These are phyloP conservation scores for Bodo saltans DNA, from an alignment of 78 protist species.

Conservation along the genomic window DNA sequence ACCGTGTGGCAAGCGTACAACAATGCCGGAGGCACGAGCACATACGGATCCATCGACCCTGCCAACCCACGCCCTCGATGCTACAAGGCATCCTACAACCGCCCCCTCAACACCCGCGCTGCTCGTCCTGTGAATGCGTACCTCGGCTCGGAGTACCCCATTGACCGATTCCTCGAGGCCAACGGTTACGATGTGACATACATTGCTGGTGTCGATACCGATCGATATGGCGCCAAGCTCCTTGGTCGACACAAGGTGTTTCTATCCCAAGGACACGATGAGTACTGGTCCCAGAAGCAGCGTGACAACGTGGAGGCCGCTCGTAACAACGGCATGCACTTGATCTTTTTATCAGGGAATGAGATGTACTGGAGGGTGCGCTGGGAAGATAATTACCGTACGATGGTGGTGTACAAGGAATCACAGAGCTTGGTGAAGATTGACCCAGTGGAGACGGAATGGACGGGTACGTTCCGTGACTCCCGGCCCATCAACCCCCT, in stretches of 20 bases:
- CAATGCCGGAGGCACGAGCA: no score
- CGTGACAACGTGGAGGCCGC: slow-evolving; percentile 15
- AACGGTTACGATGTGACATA: slow-evolving; percentile 29
- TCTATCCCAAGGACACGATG: slow-evolving; percentile 30
- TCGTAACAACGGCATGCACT: neutral
- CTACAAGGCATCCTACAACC: slow-evolving; percentile 31
- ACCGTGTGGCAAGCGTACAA: no score
- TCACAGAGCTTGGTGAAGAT: neutral
- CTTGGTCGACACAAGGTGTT: neutral
- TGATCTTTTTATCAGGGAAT: slow-evolving; percentile 6
- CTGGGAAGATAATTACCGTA: slow-evolving; percentile 1
- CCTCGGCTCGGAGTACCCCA: slow-evolving; percentile 7
- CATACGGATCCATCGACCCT: no score
- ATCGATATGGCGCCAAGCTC: neutral
- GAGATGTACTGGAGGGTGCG: slow-evolving; percentile 17
- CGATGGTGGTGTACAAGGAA: slow-evolving; percentile 24
- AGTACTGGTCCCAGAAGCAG: slow-evolving; percentile 31
- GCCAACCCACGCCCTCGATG: no score
- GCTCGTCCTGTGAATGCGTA: slow-evolving; percentile 17
- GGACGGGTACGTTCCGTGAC: slow-evolving; percentile 39
- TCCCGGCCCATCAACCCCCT: neutral
- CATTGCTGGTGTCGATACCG: neutral
- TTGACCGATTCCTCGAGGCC: slow-evolving; percentile 10
- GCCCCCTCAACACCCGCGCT: slow-evolving; percentile 20
- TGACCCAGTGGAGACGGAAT: slow-evolving; percentile 18